A percentile compares a stretch with the other conserved stretches of the same genome.
These are phyloP conservation scores for Rosa rugosa DNA, from an alignment of 306 rosid genomes.

Conservation along the genomic window DNA sequence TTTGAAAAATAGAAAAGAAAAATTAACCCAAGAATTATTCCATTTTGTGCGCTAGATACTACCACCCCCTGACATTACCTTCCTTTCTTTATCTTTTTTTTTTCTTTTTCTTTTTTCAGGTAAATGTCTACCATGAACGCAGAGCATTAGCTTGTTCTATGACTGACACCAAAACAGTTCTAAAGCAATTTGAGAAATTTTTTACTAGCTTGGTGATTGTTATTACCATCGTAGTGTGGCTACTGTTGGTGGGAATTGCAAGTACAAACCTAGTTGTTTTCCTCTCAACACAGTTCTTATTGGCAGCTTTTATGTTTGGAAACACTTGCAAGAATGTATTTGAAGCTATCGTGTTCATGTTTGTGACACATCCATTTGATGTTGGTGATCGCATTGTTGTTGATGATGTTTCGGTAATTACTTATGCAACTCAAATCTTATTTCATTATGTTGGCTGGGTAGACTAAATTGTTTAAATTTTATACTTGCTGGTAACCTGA, in stretches of 20 bases:
- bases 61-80: no score
- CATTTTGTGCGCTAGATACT: background rate
- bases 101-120: conserved; percentile 40
- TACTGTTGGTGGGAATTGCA: conserved; percentile 77
- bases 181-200: conserved; percentile 72
- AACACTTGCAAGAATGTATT: conserved; percentile 83
- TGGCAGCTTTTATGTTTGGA: conserved; percentile 78
- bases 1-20: background rate
- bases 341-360: conserved; percentile 83
- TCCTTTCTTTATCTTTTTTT: no score
- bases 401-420: conserved; percentile 73
- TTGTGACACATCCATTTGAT: conserved; percentile 92
- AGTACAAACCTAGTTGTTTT: conserved; percentile 72
- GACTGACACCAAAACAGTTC: conserved; percentile 78
- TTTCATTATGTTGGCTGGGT: background rate
- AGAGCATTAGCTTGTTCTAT: conserved; percentile 70
- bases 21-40: background rate
- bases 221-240: conserved; percentile 64
- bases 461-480: conserved; percentile 4
- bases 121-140: conserved; percentile 72
- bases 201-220: conserved; percentile 47
- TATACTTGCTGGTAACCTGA: background rate
- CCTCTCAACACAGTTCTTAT: conserved; percentile 70
- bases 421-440: conserved; percentile 5
- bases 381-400: conserved; percentile 85